Conservation (phyloP, 495 filamentous ascomycete genomes). For the Trypethelium eluteriae region DNA sequence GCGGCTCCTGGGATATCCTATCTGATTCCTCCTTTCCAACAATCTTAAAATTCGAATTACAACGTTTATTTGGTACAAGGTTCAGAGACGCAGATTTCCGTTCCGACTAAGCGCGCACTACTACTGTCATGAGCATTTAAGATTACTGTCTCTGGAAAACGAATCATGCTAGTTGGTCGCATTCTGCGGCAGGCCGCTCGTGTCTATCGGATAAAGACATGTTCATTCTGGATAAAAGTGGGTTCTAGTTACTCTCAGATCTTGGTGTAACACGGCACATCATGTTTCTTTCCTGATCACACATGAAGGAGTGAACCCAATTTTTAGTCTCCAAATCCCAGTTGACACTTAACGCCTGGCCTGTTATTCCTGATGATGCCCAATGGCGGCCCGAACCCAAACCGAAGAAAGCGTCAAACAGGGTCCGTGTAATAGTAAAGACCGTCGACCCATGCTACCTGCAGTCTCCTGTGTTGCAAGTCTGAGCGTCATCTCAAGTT, state of each 20-base stretch:
- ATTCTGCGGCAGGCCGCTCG: background rate
- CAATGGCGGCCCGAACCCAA: background rate
- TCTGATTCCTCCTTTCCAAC: background rate
- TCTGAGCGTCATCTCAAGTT: background rate
- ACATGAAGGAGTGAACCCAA: slow-evolving; percentile 7
- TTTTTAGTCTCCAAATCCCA: background rate
- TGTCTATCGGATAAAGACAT: background rate
- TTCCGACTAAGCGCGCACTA: background rate
- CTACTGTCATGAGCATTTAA: background rate
- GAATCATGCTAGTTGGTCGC: background rate
- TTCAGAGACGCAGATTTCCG: slow-evolving; percentile 3
- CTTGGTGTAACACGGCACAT: background rate
- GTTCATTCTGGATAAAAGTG: background rate
- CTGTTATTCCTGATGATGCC: background rate
- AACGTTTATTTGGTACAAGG: background rate
- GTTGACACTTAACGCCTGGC: background rate
- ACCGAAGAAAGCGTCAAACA: background rate
- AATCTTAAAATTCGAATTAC: background rate
- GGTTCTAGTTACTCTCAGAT: background rate
- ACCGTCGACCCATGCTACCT: background rate
- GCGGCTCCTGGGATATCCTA: background rate
- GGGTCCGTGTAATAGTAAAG: background rate
- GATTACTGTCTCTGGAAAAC: background rate
- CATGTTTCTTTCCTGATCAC: background rate
- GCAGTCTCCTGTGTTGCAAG: slow-evolving; percentile 4